These are phyloP conservation scores for Russula dissimulans DNA, from an alignment of 768 basidiomycete genomes.

Conservation along the genomic window DNA sequence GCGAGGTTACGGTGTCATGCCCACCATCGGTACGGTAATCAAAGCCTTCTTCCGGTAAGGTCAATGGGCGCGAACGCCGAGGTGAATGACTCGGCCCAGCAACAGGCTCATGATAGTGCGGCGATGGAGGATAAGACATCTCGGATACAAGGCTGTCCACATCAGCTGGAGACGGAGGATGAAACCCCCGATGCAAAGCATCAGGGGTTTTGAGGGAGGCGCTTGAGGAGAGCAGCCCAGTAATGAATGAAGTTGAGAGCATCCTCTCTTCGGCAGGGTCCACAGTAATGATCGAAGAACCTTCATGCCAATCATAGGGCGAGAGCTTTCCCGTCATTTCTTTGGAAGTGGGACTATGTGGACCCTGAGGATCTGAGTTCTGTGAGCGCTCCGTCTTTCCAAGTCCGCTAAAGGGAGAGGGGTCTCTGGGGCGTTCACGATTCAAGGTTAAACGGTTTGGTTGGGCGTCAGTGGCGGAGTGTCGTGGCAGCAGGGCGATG, in stretches of 20 bases:
- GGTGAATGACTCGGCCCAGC: conserved; percentile 13
- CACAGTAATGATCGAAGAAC: conserved; percentile 45
- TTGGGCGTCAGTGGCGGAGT: background rate
- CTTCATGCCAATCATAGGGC: conserved; percentile 53
- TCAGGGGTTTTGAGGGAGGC: conserved; percentile 18
- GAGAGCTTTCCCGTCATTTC: conserved; percentile 18
- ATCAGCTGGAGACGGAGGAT: conserved; percentile 23
- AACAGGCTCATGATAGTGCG: conserved; percentile 20
- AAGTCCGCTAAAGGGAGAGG: background rate
- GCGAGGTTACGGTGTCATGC: conserved; percentile 7
- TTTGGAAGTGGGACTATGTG: background rate
- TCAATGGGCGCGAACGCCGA: background rate
- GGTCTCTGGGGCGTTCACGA: background rate
- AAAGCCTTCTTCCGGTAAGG: background rate
- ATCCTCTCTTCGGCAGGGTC: conserved; percentile 49
- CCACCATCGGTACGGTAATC: background rate
- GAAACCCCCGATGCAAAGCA: conserved; percentile 19
- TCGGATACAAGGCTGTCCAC: conserved; percentile 35
- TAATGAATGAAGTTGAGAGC: conserved; percentile 55
- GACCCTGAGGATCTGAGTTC: background rate
- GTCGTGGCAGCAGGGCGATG: background rate
- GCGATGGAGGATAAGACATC: conserved; percentile 39
- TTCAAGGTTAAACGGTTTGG: background rate
- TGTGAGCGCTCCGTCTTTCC: background rate
- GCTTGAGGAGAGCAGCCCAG: conserved; percentile 35